These are phyloP conservation scores for Cylindrotheca fusiformis DNA, from an alignment of 108 stramenopile genomes.

Conservation along the genomic window DNA sequence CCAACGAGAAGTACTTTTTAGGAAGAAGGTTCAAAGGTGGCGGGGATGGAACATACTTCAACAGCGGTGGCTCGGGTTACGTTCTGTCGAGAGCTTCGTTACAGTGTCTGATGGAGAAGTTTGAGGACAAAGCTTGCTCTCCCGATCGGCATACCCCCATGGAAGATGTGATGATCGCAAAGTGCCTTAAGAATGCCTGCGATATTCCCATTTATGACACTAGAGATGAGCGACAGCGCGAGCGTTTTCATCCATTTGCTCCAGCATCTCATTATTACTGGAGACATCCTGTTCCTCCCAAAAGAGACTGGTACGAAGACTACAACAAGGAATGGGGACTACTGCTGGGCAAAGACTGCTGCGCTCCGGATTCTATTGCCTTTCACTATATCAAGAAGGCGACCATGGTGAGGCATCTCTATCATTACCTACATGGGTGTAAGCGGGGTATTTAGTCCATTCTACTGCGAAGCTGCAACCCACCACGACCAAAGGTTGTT, in stretches of 20 bases:
- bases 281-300: constrained; percentile 7
- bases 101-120: constrained; percentile 37
- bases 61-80: constrained; percentile 91
- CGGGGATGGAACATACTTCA: constrained; percentile 68
- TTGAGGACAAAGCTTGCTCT: constrained; percentile 44
- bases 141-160: constrained; percentile 60
- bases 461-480: too few relatives aligned
- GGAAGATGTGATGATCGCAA: constrained; percentile 83
- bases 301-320: constrained; percentile 61
- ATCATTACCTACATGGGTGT: constrained; percentile 50
- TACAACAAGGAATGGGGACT: constrained; percentile 75
- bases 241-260: constrained; percentile 44
- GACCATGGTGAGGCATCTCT: constrained; percentile 75
- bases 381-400: constrained; percentile 89
- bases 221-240: constrained; percentile 26
- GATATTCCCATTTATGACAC: constrained; percentile 37
- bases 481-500: too few relatives aligned
- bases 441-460: constrained; percentile 8
- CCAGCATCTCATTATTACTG: constrained; percentile 21
- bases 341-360: constrained; percentile 67
- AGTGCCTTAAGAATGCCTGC: constrained; percentile 56
- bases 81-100: constrained; percentile 76
- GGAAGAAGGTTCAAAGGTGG: constrained; percentile 64
- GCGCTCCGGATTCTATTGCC: constrained; percentile 84
- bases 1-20: constrained; percentile 60